phyloP scores from a whole-genome alignment of 2,329 filamentous ascomycete genomes.

The Cercospora canescens region DNA sequence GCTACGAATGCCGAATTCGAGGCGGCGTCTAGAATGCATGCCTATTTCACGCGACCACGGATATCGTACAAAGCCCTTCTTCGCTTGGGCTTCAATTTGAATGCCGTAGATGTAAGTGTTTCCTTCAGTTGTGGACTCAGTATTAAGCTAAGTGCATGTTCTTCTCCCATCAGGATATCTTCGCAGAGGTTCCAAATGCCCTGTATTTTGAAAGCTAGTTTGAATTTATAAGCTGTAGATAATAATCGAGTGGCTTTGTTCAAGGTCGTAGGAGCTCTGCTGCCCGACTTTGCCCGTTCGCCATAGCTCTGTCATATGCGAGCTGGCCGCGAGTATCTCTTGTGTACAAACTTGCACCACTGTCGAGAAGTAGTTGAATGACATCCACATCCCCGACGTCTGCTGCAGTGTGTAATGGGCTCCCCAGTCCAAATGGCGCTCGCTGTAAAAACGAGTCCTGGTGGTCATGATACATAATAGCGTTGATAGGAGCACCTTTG shows the following conservation, averaged over 20 bases:
- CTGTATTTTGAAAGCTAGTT: too few species aligned
- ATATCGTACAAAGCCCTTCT: background rate
- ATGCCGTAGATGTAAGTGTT: background rate
- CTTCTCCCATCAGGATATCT: too few species aligned
- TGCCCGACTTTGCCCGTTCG: too few species aligned
- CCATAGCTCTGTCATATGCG: too few species aligned
- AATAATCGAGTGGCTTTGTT: too few species aligned
- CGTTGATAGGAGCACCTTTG: slow-evolving; percentile 9
- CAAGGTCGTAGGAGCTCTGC: too few species aligned
- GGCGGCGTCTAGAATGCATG: background rate
- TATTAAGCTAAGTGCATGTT: too few species aligned
- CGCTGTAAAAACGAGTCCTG: slow-evolving; percentile 4
- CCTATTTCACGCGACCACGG: background rate
- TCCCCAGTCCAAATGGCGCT: slow-evolving; percentile 9
- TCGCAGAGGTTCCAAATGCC: too few species aligned
- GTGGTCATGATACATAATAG: slow-evolving; percentile 11
- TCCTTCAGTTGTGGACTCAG: too few species aligned
- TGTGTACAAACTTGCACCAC: background rate
- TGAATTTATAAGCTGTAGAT: too few species aligned
- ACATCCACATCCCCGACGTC: slow-evolving; percentile 5
- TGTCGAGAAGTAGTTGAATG: slow-evolving; percentile 3
- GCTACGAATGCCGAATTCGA: background rate
- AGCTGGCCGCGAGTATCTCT: slow-evolving; percentile 8
- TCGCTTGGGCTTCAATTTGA: background rate
- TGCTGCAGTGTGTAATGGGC: slow-evolving; percentile 9